Base-by-base conservation (phyloP, 169 alveolate genomes). In the Theileria parva region DNA sequence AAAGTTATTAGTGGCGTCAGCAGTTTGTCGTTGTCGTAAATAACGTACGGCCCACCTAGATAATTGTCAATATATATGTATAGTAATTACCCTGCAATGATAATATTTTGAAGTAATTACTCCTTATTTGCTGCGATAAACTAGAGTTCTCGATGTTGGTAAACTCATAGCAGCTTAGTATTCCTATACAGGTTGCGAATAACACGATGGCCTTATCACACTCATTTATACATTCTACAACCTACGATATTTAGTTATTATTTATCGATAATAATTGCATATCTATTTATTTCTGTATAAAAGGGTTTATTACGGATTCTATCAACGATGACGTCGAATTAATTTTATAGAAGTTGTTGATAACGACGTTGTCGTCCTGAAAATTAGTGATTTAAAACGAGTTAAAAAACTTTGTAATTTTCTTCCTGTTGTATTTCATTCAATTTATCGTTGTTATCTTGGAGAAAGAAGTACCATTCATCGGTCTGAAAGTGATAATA, bases 31-130 rank as follows among this genome's bases (percentile, higher is more conserved):
- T 78, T n/a, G 66, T 85, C 91, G 23, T 59, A 72, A 39, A 39
- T 71, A 9, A 74, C 61, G 59, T 73, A 85, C 28, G 91, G 91
- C 4, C 91, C 91, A 9, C 91, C 91, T 77, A 77, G n/a, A 6
- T n/a, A 25, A 55, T 85, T 53, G 59, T 77, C 1, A 44, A 44
- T 44, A 11, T 44, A 11, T 44, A 8, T 44, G 17, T 13, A 1
- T 7, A 11, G 68, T 25, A 1, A 65, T 17, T 48, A 68, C 64
- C 71, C 25, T 63, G 71, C 71, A 63, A 25, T 6, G 39, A 30
- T 5, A 28, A 4, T 23, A 63, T 63, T 21, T 63, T 30, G 39
- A 28, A 32, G 25, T 21, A n/a, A 21, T 63, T 63, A 63, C 44
- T 63, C 39, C 25, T 63, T 27, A 63, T 63, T 63, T 63, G 71